Conservation (phyloP, 1,284 basidiomycete species). For the Chiua sp. region DNA sequence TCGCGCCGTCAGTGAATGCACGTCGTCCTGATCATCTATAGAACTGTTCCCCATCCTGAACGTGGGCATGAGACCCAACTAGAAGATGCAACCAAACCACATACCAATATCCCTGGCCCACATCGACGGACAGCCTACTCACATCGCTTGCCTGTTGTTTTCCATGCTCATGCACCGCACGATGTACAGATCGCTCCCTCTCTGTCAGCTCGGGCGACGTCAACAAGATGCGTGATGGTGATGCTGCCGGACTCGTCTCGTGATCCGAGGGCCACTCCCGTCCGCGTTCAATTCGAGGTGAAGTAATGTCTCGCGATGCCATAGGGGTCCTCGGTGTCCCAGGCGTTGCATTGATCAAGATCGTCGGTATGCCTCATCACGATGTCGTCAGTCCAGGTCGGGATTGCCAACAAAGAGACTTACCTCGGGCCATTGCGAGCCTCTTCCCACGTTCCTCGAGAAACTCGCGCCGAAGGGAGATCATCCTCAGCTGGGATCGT, state of each 20-base stretch:
- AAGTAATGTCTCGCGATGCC: conserved; percentile 58
- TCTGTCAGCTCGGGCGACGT: conserved; percentile 18
- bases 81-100: background rate
- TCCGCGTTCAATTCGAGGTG: conserved; percentile 43
- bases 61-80: background rate
- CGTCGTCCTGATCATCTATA: background rate
- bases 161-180: conserved; percentile 50
- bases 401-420: background rate
- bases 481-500: conserved; percentile 76
- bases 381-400: background rate
- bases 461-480: conserved; percentile 76
- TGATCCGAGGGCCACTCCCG: conserved; percentile 44
- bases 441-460: conserved; percentile 48
- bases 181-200: conserved; percentile 45
- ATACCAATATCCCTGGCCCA: conserved; percentile 53
- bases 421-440: conserved; percentile 37
- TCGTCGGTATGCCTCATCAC: conserved; percentile 58
- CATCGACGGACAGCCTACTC: conserved; percentile 63
- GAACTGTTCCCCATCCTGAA: conserved; percentile 1
- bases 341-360: conserved; percentile 63
- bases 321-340: conserved; percentile 45
- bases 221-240: conserved; percentile 6
- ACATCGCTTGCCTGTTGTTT: conserved; percentile 57
- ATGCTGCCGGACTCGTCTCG: background rate
- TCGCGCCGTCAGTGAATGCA: background rate